Percentiles rank a stretch among this genome's conserved stretches.
Evolutionary conservation across 2,329 filamentous ascomycete species (phyloP).

Genomic region (Aspergillus japonicus): DNA sequence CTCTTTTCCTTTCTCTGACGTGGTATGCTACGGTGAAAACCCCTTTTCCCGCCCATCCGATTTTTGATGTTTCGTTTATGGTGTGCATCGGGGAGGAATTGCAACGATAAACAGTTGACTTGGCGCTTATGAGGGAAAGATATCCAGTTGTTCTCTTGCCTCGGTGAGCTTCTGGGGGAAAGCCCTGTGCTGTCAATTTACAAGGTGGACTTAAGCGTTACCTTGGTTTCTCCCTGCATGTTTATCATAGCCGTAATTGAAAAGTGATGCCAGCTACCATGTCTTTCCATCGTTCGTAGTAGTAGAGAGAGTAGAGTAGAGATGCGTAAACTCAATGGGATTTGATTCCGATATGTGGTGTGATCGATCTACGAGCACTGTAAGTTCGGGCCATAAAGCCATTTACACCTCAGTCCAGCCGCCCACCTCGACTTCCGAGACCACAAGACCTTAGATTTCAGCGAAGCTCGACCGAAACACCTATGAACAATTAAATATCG

Average conservation of each 20-base stretch:
- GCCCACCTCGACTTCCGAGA: no score
- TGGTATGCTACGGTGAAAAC: constrained; percentile 24
- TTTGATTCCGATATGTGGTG: no score
- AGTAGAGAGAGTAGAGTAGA: no score
- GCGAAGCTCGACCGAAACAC: neutral
- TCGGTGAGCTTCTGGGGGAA: constrained; percentile 69
- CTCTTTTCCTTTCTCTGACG: constrained; percentile 29
- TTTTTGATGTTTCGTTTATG: constrained; percentile 28
- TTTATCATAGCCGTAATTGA: constrained; percentile 39
- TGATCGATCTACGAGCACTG: neutral
- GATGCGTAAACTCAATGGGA: no score
- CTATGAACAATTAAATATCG: neutral
- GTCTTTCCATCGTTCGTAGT: constrained; percentile 6
- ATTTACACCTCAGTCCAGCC: no score
- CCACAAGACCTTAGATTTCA: neutral
- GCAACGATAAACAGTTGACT: constrained; percentile 55
- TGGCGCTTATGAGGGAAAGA: constrained; percentile 99
- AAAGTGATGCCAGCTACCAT: constrained; percentile 35
- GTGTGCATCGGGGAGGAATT: constrained; percentile 37
- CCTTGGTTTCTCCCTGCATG: constrained; percentile 55
- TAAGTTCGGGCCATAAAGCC: no score
- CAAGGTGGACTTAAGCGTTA: constrained; percentile 88
- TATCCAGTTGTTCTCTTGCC: constrained; percentile 61
- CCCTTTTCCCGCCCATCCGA: constrained; percentile 19
- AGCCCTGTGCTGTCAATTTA: constrained; percentile 83